Evolutionary conservation across 768 basidiomycete genomes (phyloP), one percentile per base, ranked within the genome.

Genomic region (Pleurotus cornucopiae): DNA sequence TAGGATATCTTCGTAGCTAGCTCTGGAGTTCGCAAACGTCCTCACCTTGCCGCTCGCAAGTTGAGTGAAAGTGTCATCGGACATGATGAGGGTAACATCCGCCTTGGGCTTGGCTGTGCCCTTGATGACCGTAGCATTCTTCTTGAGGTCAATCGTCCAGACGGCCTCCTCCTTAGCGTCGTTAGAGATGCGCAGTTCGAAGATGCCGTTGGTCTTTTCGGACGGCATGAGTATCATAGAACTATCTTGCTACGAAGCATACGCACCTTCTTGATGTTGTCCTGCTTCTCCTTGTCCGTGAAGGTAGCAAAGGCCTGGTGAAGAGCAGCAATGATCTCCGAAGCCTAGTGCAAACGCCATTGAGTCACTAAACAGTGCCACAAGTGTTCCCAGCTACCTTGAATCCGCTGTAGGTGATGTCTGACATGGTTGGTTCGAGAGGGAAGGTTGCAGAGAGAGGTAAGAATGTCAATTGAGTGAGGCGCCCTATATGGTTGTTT

Each of bases 81-180:
- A 79, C 61, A 94, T 76, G 54, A 86, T 76, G 69, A 96, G 81
- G 14, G 88, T 87, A 56, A 94, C 92, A 65, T 95, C 91, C 4
- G 89, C 75, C 69, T 94, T 92, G 56, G 84, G 77, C 60, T 83
- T 79, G 7, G 84, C 81, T 13, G 39, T 11, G 37, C 93, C 93
- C 71, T 88, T 86, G 78, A 84, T 86, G 23, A 94, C 80, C 18
- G 78, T 72, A 9, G 89, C 91, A 12, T 80, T 78, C 73, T 88
- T 88, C 82, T 98, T 97, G 66, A 96, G 65, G 77, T 98, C 95
- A 63, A 98, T 91, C 5, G 93, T 94, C 93, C 93, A 97, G 45
- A 78, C 78, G 16, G 75, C 88, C 59, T 84, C 84, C 69, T 89
- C 76, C 57, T 87, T 88, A 13, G 80, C 75, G 25, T 71, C 78